Percentiles rank a stretch among this genome's conserved stretches.
phyloP scores from a whole-genome alignment of 1,284 basidiomycete species.

The Malassezia caprae region DNA sequence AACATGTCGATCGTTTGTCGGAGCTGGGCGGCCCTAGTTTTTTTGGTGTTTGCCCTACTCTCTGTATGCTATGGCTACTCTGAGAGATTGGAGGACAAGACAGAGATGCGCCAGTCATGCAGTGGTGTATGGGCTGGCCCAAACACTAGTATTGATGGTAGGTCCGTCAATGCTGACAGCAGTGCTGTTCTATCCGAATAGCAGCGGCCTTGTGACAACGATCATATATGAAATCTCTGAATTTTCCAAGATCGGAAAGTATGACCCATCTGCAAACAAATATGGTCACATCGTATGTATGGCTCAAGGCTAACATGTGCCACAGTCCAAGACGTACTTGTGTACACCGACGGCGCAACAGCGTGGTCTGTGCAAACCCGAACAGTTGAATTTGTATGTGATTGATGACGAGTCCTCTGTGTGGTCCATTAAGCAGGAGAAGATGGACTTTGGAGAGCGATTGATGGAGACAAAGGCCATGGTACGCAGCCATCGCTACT shows the following conservation, averaged over 20 bases:
- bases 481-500: neutral
- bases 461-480: slow-evolving; percentile 13
- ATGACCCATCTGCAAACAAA: slow-evolving; percentile 20
- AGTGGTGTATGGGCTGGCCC: slow-evolving; percentile 82
- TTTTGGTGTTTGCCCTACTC: neutral
- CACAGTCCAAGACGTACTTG: slow-evolving; percentile 59
- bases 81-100: slow-evolving; percentile 52
- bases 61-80: slow-evolving; percentile 20
- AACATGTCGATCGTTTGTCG: neutral
- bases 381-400: slow-evolving; percentile 37
- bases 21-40: neutral
- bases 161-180: slow-evolving; percentile 7
- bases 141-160: slow-evolving; percentile 75
- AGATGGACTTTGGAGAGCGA: slow-evolving; percentile 27
- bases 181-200: slow-evolving; percentile 71
- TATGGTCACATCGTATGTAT: slow-evolving; percentile 4
- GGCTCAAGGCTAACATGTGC: neutral
- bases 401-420: slow-evolving; percentile 23
- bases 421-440: slow-evolving; percentile 21
- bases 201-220: slow-evolving; percentile 80
- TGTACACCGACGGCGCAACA: slow-evolving; percentile 22
- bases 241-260: slow-evolving; percentile 66
- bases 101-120: slow-evolving; percentile 68
- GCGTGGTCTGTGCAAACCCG: slow-evolving; percentile 24
- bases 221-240: slow-evolving; percentile 93